Conservation (phyloP, 176 grass and related monocot species). For the Rhynchospora tenuis region DNA sequence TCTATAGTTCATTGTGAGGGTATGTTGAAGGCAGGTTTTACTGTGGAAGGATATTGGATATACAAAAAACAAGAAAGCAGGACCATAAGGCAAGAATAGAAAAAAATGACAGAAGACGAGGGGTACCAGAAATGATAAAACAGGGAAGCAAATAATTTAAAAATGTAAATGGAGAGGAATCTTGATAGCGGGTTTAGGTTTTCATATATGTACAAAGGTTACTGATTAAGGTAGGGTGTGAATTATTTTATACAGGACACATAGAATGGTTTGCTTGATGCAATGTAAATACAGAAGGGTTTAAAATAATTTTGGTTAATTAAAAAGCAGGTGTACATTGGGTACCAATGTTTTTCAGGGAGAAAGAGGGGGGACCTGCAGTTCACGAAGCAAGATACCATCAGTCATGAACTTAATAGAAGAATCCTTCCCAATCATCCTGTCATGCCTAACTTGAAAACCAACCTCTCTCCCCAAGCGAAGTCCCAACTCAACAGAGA, state of each 20-base stretch:
- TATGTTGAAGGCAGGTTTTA: neutral
- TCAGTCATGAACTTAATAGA: conserved; percentile 99
- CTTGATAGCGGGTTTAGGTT: neutral
- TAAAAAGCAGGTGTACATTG: neutral
- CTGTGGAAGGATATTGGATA: neutral
- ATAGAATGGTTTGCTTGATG: neutral
- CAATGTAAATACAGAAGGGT: neutral
- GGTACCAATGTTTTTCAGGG: neutral
- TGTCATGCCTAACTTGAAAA: conserved; percentile 98
- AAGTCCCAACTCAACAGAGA: conserved; percentile 86
- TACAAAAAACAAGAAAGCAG: neutral
- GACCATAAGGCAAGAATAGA: neutral
- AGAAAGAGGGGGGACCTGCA: conserved; percentile 54
- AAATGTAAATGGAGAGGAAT: neutral
- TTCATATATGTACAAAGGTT: neutral
- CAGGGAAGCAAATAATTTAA: neutral
- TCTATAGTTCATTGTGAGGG: neutral
- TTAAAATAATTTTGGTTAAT: neutral
- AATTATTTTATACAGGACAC: neutral
- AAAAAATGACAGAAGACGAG: neutral
- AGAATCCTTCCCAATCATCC: conserved; percentile 65
- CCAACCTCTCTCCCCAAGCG: conserved; percentile 78
- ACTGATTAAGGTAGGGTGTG: neutral
- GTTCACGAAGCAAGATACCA: conserved; percentile 93
- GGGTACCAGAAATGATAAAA: neutral